Base-by-base conservation (phyloP, 148 eudicot genomes). In the Mesembryanthemum crystallinum region DNA sequence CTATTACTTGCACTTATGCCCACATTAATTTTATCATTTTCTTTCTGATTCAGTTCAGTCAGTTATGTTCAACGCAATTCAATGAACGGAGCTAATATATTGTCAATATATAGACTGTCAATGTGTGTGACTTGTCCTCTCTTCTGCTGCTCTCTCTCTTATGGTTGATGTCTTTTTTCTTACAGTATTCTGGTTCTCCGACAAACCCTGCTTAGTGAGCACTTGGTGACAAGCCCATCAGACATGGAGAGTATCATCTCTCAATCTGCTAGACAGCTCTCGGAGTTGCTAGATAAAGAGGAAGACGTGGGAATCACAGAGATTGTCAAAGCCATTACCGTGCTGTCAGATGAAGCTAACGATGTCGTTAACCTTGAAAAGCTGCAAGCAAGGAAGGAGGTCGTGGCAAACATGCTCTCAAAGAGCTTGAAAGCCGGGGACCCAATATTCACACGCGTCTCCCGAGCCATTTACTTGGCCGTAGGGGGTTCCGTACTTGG, bases 391-490 rank as follows among this genome's bases (percentile, higher is more conserved):
- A 78, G 75, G 61, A 83, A 76, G 78, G 85, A 67, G 27, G 72
- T 86, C 8, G 81, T 87, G 76, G 77, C 84, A n/a, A 88, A 80
- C 76, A 80, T 86, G 85, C 72, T 88, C 30, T 74, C 81, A 69
- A 88, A 86, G 78, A 86, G 92, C 81, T 68, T 88, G 74, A 77
- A 81, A 81, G 73, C 88, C 24, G 92, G 88, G 70, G 87, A 88
- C 47, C 62, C 82, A 3, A 69, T 88, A 25, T 86, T 88, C 74
- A 57, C 78, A 0, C 78, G 73, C 7, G 87, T 88, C 14, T 88
- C 88, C 61, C 84, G 82, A 47, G 82, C 82, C 11, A 77, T 88
- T 30, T 79, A 77, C 73, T 12, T 81, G 74, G 89, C 88, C 27
- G 77, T 75, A 61, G 75, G 88, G 51, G 85, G 81, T 3, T 72